Evolutionary conservation across 2,329 filamentous ascomycete species (phyloP).

Genomic region (Didymella segeticola): DNA sequence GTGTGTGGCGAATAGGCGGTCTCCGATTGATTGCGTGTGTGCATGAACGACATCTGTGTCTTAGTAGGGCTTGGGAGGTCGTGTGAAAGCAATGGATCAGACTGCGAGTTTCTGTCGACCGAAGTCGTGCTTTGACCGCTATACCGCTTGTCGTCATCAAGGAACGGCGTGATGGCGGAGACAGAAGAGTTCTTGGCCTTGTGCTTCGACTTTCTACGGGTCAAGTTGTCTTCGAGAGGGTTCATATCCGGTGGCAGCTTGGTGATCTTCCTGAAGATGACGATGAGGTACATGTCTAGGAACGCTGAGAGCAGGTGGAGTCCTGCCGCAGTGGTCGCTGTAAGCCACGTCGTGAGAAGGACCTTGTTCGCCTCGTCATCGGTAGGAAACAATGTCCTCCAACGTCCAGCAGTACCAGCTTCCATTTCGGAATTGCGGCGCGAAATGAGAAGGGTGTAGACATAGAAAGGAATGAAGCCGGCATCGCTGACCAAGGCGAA

Average conservation of each 20-base stretch:
- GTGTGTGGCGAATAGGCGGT: conserved; percentile 60
- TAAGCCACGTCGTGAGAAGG: conserved; percentile 71
- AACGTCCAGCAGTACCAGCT: conserved; percentile 58
- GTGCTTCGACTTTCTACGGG: conserved; percentile 70
- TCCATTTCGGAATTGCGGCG: conserved; percentile 60
- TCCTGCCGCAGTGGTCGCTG: conserved; percentile 67
- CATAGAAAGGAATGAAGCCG: conserved; percentile 68
- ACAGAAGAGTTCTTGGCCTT: conserved; percentile 73
- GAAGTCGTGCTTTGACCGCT: conserved; percentile 55
- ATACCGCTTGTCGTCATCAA: conserved; percentile 68
- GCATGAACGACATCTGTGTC: conserved; percentile 75
- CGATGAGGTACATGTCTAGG: conserved; percentile 75
- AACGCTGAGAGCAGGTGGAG: conserved; percentile 74
- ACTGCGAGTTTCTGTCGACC: conserved; percentile 43
- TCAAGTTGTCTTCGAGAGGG: conserved; percentile 85
- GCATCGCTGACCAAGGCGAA: conserved; percentile 79
- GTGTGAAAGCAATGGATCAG: conserved; percentile 38
- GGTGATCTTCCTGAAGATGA: conserved; percentile 83
- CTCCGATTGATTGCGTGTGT: conserved; percentile 74
- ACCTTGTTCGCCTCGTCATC: conserved; percentile 64
- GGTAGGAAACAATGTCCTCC: conserved; percentile 72
- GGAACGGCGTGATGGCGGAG: conserved; percentile 51
- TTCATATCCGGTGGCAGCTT: conserved; percentile 93
- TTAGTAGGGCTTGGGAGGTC: conserved; percentile 41
- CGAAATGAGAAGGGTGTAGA: conserved; percentile 64